Evolutionary conservation across 2,329 filamentous ascomycete species (phyloP).

Genomic region (Cladophialophora bantiana): DNA sequence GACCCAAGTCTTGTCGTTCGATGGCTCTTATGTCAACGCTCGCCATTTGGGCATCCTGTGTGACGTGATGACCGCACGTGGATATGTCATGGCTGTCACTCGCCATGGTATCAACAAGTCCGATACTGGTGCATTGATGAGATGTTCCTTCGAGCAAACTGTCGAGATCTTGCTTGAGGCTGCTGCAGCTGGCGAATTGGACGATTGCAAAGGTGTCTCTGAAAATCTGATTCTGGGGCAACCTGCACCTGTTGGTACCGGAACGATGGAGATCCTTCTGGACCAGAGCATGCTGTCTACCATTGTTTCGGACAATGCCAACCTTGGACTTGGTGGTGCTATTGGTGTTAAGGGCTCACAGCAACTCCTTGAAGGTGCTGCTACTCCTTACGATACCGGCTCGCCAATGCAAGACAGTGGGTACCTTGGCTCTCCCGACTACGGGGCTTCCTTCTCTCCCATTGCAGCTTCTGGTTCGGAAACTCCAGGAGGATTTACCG

Average conservation of each 20-base stretch:
- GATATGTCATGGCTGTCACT: slow-evolving; percentile 92
- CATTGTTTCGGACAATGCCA: slow-evolving; percentile 89
- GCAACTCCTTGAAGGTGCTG: slow-evolving; percentile 70
- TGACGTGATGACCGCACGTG: slow-evolving; percentile 97
- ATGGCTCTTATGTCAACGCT: slow-evolving; percentile 99
- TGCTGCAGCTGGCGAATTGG: slow-evolving; percentile 90
- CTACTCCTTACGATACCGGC: slow-evolving; percentile 86
- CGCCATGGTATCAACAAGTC: slow-evolving; percentile 98
- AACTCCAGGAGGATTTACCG: slow-evolving; percentile 62
- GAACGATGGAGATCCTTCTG: slow-evolving; percentile 90
- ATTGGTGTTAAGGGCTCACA: slow-evolving; percentile 69
- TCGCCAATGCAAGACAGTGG: slow-evolving; percentile 68
- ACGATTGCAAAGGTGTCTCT: slow-evolving; percentile 97
- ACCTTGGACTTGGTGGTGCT: slow-evolving; percentile 80
- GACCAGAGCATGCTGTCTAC: slow-evolving; percentile 96
- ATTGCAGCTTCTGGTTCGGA: slow-evolving; percentile 74
- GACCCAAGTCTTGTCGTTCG: slow-evolving; percentile 92
- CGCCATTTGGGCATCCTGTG: slow-evolving; percentile 93
- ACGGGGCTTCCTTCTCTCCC: slow-evolving; percentile 72
- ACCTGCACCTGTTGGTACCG: slow-evolving; percentile 94
- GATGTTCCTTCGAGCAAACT: slow-evolving; percentile 99
- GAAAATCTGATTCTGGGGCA: slow-evolving; percentile 99
- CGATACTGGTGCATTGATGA: slow-evolving; percentile 97
- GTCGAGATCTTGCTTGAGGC: slow-evolving; percentile 98
- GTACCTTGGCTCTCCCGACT: slow-evolving; percentile 68